These are phyloP conservation scores for Rhododendron kiyosumense DNA, from an alignment of 148 eudicot species.

Conservation along the genomic window DNA sequence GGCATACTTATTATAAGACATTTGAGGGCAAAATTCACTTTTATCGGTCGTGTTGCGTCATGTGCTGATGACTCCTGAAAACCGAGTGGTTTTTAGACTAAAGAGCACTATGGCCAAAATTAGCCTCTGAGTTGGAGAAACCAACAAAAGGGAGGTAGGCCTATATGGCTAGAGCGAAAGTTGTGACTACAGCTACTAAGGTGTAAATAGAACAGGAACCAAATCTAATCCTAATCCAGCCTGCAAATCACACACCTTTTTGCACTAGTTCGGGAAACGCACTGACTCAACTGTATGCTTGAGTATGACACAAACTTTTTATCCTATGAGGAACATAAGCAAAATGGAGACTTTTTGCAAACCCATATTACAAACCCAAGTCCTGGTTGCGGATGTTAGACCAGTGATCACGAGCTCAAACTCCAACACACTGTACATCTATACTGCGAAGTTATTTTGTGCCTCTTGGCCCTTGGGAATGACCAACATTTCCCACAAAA, in stretches of 20 bases:
- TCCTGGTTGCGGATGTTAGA: background rate
- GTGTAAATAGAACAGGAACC: background rate
- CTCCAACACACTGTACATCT: background rate
- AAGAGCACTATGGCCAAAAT: background rate
- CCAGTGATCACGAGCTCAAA: background rate
- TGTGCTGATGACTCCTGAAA: background rate
- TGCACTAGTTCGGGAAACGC: background rate
- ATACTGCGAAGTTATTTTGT: background rate
- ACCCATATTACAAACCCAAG: background rate
- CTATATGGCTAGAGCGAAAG: background rate
- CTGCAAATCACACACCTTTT: background rate
- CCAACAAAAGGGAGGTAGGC: background rate
- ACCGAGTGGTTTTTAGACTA: background rate
- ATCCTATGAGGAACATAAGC: background rate
- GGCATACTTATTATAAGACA: background rate
- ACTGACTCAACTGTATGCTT: background rate
- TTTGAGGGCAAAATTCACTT: background rate
- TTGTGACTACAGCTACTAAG: background rate
- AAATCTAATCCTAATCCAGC: background rate
- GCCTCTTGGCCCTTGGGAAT: background rate
- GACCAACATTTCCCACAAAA: background rate
- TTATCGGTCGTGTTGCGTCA: background rate
- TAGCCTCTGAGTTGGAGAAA: background rate
- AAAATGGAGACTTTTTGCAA: background rate
- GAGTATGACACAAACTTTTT: background rate